These are phyloP conservation scores for Houttuynia cordata DNA, from an alignment of 164 flowering plant genomes.

Conservation along the genomic window DNA sequence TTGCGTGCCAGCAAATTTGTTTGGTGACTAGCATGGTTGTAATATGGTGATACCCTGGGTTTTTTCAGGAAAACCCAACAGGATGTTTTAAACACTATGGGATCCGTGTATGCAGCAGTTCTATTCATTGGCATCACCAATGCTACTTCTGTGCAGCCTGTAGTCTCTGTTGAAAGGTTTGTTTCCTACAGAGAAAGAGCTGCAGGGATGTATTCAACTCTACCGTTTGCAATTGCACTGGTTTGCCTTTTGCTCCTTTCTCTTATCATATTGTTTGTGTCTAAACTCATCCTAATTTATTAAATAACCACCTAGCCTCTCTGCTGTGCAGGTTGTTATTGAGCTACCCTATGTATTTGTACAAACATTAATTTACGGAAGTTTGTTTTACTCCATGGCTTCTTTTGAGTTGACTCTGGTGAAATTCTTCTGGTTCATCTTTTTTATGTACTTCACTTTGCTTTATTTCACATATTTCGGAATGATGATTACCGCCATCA, in stretches of 20 bases:
- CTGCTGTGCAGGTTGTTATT: conserved; percentile 57
- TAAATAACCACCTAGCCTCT: neutral
- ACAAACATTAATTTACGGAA: conserved; percentile 66
- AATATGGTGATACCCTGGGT: neutral
- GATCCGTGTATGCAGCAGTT: conserved; percentile 65
- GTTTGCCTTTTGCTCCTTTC: conserved; percentile 19
- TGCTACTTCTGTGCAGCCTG: conserved; percentile 87
- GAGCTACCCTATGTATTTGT: conserved; percentile 90
- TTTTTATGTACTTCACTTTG: conserved; percentile 83
- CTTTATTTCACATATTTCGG: conserved; percentile 93
- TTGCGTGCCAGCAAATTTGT: too few relatives aligned
- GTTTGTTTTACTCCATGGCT: conserved; percentile 81
- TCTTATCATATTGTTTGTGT: neutral
- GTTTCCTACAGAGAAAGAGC: conserved; percentile 97
- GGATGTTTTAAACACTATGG: conserved; percentile 52
- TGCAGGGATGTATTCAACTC: conserved; percentile 92
- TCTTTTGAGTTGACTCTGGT: conserved; percentile 65
- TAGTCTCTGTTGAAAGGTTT: conserved; percentile 87
- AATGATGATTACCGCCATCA: conserved; percentile 95
- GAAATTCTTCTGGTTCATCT: conserved; percentile 73
- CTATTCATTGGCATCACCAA: conserved; percentile 87
- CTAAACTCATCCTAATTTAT: too few relatives aligned
- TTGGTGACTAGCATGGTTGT: too few relatives aligned
- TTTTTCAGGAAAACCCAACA: conserved; percentile 68
- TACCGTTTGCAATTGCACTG: conserved; percentile 96